These are phyloP conservation scores for Mortierella sp. DNA, from an alignment of 371 early-diverging fungal species.

Conservation along the genomic window DNA sequence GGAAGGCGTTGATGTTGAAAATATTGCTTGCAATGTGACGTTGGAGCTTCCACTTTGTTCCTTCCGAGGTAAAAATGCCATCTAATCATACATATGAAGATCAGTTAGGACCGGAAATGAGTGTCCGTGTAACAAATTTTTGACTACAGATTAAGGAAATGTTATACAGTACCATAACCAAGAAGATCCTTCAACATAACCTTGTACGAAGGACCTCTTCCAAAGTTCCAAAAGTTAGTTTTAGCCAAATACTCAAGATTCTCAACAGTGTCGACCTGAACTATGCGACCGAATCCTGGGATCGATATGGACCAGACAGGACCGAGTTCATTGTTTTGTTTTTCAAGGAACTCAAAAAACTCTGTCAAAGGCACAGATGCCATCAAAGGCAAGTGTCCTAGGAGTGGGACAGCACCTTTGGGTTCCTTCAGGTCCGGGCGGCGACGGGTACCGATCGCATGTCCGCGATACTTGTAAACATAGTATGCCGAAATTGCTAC, in stretches of 20 bases:
- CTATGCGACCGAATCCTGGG: conserved; percentile 29
- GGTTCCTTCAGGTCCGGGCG: conserved; percentile 22
- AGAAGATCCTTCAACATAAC: conserved; percentile 14
- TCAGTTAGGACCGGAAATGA: not conserved
- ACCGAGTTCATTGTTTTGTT: conserved; percentile 21
- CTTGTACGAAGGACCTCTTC: conserved; percentile 11
- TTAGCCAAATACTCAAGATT: conserved; percentile 36
- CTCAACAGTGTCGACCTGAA: conserved; percentile 28
- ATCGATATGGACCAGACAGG: conserved; percentile 39
- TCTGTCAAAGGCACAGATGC: conserved; percentile 19
- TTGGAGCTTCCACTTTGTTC: conserved; percentile 71
- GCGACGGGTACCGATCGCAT: conserved; percentile 25
- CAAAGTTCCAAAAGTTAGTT: conserved; percentile 29
- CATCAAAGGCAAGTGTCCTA: conserved; percentile 15
- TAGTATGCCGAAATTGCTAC: not conserved
- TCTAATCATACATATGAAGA: not conserved
- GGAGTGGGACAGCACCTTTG: conserved; percentile 13
- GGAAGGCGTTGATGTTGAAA: conserved; percentile 75
- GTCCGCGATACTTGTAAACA: conserved; percentile 9
- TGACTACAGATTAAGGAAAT: not conserved
- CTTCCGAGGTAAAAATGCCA: conserved; percentile 76
- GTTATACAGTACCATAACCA: conserved; percentile 22
- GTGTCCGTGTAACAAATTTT: too few species aligned
- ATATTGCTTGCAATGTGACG: conserved; percentile 72
- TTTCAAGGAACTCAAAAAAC: conserved; percentile 28